These are phyloP conservation scores for Linnemannia zychae DNA, from an alignment of 192 early-diverging fungal species.

Conservation along the genomic window DNA sequence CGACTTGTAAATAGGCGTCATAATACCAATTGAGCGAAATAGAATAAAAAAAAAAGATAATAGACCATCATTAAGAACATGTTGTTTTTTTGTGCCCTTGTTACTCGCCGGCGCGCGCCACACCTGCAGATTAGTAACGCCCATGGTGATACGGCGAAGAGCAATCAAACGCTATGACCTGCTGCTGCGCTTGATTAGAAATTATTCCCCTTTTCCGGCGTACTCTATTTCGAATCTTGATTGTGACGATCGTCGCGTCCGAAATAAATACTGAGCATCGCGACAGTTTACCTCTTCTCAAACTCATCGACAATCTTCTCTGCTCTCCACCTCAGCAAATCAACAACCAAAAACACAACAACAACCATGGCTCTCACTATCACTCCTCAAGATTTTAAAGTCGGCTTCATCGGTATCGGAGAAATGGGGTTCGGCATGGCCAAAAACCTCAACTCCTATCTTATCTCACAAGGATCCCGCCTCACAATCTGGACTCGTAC, in stretches of 20 bases:
- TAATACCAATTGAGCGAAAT: background rate
- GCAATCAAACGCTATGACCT: background rate
- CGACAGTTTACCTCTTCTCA: background rate
- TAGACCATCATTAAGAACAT: background rate
- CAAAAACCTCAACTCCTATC: slow-evolving; percentile 66
- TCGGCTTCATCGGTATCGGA: slow-evolving; percentile 76
- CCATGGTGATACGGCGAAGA: background rate
- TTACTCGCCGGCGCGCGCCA: too few relatives aligned
- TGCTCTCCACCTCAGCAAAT: background rate
- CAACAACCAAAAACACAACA: background rate
- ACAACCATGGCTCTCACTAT: slow-evolving; percentile 26
- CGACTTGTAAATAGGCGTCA: slow-evolving; percentile 23
- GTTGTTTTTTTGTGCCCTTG: background rate
- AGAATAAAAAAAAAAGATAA: background rate
- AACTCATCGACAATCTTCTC: too few relatives aligned
- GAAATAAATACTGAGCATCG: background rate
- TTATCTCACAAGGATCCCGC: slow-evolving; percentile 34
- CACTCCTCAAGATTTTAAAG: slow-evolving; percentile 52
- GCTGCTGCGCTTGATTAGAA: background rate
- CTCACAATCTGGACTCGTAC: slow-evolving; percentile 78
- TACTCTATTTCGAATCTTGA: background rate
- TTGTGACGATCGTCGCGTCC: background rate
- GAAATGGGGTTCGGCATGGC: slow-evolving; percentile 76
- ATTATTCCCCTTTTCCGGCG: background rate
- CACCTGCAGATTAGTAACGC: background rate